Conservation (phyloP, 352 stramenopile species). For the Pilasporangium apinafurcum region DNA sequence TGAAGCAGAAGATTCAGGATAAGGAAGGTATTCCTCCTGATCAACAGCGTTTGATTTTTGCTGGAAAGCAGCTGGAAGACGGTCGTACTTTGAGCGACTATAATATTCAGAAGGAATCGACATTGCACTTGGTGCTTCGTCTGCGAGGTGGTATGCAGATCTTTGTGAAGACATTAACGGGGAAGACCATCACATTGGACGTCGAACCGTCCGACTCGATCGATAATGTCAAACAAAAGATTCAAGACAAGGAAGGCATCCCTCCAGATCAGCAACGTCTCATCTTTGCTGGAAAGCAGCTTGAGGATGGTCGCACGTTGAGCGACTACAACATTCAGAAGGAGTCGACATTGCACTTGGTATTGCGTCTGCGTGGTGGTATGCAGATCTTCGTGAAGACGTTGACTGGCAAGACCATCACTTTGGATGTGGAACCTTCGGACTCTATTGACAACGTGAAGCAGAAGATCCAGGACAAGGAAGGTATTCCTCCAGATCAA, state of each 20-base stretch:
- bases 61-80: constrained; percentile 92
- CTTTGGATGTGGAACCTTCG: constrained; percentile 89
- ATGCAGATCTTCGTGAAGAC: constrained; percentile 89
- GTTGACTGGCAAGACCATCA: constrained; percentile 40
- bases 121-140: constrained; percentile 90
- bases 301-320: constrained; percentile 90
- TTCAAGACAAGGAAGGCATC: constrained; percentile 92
- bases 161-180: constrained; percentile 92
- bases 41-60: constrained; percentile 94
- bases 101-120: constrained; percentile 94
- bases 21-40: constrained; percentile 92
- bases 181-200: constrained; percentile 90
- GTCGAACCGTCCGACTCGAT: constrained; percentile 91
- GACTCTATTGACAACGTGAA: constrained; percentile 90
- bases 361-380: constrained; percentile 34
- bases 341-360: constrained; percentile 92
- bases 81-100: constrained; percentile 91
- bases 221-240: constrained; percentile 96
- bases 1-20: constrained; percentile 94
- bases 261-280: constrained; percentile 93
- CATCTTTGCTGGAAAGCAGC: constrained; percentile 94
- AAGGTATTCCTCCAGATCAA: constrained; percentile 37
- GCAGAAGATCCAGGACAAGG: constrained; percentile 80
- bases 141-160: constrained; percentile 92
- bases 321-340: constrained; percentile 94